These are phyloP conservation scores for Podospora didyma DNA, from an alignment of 495 filamentous ascomycete species.

Conservation along the genomic window DNA sequence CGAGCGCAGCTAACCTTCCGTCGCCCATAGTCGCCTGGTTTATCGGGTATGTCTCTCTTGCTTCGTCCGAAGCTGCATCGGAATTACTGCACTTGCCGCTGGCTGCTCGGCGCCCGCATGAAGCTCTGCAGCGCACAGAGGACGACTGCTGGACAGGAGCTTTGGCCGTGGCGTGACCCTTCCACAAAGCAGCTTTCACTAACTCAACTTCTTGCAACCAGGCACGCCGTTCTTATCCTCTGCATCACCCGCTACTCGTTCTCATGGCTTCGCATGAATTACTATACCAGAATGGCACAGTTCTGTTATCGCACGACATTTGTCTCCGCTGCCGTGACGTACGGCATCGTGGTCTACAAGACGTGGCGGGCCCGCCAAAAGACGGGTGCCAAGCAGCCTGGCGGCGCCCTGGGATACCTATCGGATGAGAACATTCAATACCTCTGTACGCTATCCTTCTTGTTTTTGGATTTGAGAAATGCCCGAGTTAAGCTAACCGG, in stretches of 20 bases:
- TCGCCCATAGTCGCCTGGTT: conserved; percentile 68
- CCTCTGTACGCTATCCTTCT: conserved; percentile 60
- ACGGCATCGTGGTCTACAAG: conserved; percentile 99
- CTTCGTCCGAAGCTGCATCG: not conserved
- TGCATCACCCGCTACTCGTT: conserved; percentile 77
- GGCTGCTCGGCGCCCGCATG: not conserved
- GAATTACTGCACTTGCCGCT: not conserved
- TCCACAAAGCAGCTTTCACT: not conserved
- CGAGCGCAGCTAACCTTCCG: conserved; percentile 22
- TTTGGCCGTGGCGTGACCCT: not conserved
- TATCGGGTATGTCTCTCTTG: conserved; percentile 62
- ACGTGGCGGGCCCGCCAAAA: conserved; percentile 78
- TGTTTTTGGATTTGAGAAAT: not conserved
- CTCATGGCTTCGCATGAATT: conserved; percentile 81
- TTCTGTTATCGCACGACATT: conserved; percentile 89
- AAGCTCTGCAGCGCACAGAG: not conserved
- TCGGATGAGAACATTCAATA: conserved; percentile 98
- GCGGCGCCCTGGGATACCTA: conserved; percentile 59
- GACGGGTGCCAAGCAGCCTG: conserved; percentile 53
- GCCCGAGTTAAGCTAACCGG: conserved; percentile 6
- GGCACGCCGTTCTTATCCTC: conserved; percentile 79
- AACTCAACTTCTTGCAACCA: conserved; percentile 22
- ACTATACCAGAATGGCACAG: conserved; percentile 64
- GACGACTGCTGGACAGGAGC: not conserved
- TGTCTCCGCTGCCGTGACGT: conserved; percentile 80